Conservation (phyloP, 2,329 filamentous ascomycete species). For the Alternaria gansuensis region DNA sequence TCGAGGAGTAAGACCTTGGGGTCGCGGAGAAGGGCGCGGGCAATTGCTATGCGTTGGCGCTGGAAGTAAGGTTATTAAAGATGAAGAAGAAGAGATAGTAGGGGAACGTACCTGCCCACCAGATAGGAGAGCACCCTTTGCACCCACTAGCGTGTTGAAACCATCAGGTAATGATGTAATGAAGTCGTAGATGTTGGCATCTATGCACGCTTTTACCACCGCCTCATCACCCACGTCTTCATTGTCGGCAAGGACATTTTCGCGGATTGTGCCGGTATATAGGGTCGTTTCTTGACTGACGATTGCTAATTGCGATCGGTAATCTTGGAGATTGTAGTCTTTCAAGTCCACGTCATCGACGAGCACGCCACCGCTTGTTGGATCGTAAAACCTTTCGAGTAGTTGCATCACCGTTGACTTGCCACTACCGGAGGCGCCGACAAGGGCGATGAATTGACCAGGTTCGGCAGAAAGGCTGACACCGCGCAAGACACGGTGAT, state of each 20-base stretch:
- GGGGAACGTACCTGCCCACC: slow-evolving; percentile 67
- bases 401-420: slow-evolving; percentile 94
- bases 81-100: too few species aligned
- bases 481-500: slow-evolving; percentile 90
- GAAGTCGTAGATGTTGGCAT: slow-evolving; percentile 58
- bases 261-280: slow-evolving; percentile 89
- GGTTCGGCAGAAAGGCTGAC: slow-evolving; percentile 77
- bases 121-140: slow-evolving; percentile 70
- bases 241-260: slow-evolving; percentile 76
- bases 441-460: slow-evolving; percentile 85
- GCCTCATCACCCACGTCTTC: slow-evolving; percentile 75
- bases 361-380: slow-evolving; percentile 78
- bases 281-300: slow-evolving; percentile 95
- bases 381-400: slow-evolving; percentile 94
- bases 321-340: slow-evolving; percentile 79
- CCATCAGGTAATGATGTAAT: slow-evolving; percentile 65
- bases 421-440: slow-evolving; percentile 92
- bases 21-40: slow-evolving; percentile 87
- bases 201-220: slow-evolving; percentile 80
- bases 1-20: slow-evolving; percentile 76
- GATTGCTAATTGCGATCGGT: slow-evolving; percentile 85
- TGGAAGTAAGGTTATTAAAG: slow-evolving; percentile 51
- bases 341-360: slow-evolving; percentile 86
- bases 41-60: slow-evolving; percentile 95
- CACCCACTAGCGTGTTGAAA: slow-evolving; percentile 85